Percentiles rank a stretch among this genome's conserved stretches.
These are phyloP conservation scores for Diaporthe sp. DNA, from an alignment of 2,329 filamentous ascomycete genomes.

Conservation along the genomic window DNA sequence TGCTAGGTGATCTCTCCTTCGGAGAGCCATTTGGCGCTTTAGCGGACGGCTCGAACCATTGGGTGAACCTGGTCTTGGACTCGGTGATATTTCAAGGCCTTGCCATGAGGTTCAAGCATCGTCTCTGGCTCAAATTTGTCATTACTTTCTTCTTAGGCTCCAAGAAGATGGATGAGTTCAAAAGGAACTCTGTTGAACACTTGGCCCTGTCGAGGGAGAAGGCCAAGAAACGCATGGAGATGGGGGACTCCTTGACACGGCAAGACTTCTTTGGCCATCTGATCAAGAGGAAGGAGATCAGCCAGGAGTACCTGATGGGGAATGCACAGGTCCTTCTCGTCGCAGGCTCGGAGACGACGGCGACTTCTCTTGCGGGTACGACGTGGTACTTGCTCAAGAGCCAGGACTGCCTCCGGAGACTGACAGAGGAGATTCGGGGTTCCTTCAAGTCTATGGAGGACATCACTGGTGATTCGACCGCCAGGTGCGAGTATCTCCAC, in stretches of 20 bases:
- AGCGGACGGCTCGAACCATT: conserved; percentile 35
- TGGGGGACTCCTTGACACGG: conserved; percentile 16
- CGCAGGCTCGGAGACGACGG: conserved; percentile 42
- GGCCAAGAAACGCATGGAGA: conserved; percentile 28
- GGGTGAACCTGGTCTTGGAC: conserved; percentile 34
- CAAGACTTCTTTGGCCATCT: conserved; percentile 38
- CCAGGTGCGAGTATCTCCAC: conserved; percentile 30
- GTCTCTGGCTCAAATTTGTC: not conserved
- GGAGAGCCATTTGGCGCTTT: conserved; percentile 42
- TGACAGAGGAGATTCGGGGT: conserved; percentile 56
- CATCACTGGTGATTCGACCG: conserved; percentile 49
- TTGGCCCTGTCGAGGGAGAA: conserved; percentile 24
- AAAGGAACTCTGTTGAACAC: not conserved
- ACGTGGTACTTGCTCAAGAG: conserved; percentile 47
- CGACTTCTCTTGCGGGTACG: conserved; percentile 36
- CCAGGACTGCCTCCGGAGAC: conserved; percentile 45
- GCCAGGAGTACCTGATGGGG: conserved; percentile 16
- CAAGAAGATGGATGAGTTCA: not conserved
- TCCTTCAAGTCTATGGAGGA: conserved; percentile 53
- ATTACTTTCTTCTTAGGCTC: conserved; percentile 14
- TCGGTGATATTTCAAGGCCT: not conserved
- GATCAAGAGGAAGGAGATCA: conserved; percentile 37
- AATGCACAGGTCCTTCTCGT: conserved; percentile 35
- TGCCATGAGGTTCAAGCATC: not conserved
- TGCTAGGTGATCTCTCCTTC: conserved; percentile 47